These are phyloP conservation scores for Macrophomina pseudophaseolina DNA, from an alignment of 2,329 filamentous ascomycete genomes.

Conservation along the genomic window DNA sequence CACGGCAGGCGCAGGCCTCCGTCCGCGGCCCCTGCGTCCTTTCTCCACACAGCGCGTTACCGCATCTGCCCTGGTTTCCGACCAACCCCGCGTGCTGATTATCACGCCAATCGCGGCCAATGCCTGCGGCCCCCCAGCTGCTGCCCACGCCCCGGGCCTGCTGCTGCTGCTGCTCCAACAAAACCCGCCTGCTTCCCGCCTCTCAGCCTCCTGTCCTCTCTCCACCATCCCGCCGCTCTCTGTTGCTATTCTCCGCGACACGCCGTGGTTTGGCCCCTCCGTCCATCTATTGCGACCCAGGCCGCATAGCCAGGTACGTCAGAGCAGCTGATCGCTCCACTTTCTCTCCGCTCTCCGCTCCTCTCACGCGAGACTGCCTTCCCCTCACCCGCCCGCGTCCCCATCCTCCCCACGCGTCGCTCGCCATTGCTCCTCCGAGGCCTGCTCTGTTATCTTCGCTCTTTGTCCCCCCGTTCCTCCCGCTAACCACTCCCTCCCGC, in stretches of 20 bases:
- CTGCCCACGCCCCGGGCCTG: background rate
- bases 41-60: slow-evolving; percentile 20
- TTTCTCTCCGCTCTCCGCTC: background rate
- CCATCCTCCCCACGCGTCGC: background rate
- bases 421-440: background rate
- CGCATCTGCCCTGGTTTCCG: slow-evolving; percentile 20
- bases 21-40: background rate
- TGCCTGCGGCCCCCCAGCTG: background rate
- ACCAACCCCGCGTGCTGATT: slow-evolving; percentile 23
- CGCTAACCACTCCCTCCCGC: background rate
- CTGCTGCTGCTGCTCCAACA: background rate
- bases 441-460: background rate
- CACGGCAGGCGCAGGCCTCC: background rate
- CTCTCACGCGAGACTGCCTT: background rate
- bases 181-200: slow-evolving; percentile 12
- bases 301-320: slow-evolving; percentile 16
- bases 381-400: background rate
- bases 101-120: slow-evolving; percentile 8
- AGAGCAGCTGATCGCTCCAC: slow-evolving; percentile 2
- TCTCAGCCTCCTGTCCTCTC: background rate
- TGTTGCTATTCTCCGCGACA: background rate
- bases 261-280: background rate
- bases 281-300: background rate
- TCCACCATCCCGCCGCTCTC: background rate
- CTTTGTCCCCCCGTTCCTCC: background rate